Base-by-base conservation (phyloP, 345 rosid genomes). In the Dipteronia sinensis region DNA sequence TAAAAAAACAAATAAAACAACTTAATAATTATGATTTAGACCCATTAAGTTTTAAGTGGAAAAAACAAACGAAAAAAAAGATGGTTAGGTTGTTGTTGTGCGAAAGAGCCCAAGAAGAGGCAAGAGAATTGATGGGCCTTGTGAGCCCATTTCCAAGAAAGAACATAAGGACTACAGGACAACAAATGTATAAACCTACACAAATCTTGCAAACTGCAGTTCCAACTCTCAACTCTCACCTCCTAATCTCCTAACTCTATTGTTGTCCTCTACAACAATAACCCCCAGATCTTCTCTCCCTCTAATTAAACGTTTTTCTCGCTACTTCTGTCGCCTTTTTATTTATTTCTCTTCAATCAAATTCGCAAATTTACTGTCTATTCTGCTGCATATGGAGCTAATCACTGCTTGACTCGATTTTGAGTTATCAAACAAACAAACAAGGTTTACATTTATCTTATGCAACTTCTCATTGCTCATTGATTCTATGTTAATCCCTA, bases 291-390 rank as follows among this genome's bases (percentile, higher is more conserved):
- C 58, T n/a, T 70, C 16, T 70, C 72, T 65, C 11, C 69, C 76
- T 82, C 65, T 79, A 72, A 25, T 64, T 27, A 15, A 34, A 59
- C 85, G 79, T 59, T 51, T 63, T 72, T 74, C 78, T 75, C 80
- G 85, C 81, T 2, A 73, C 70, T 59, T 51, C 74, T 61, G 51
- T 56, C 51, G 40, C 69, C 46, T 8, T 42, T 42, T 42, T 42
- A 7, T 80, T 55, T 6, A 0, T n/a, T 49, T 71, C 10, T 23
- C 62, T 56, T 19, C 15, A 12, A 12, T 40, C 15, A 46, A 29
- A 8, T 20, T 38, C 10, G 16, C 29, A 29, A n/a, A 23, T 42
- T 15, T 34, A 22, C 64, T 46, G 10, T 73, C 27, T 73, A 23
- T 23, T 15, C 40, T 23, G 34, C 38, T 23, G 34, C 38, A 8